Evolutionary conservation across 805 yeast genomes (phyloP).

Genomic region (Wickerhamia fluorescens): DNA sequence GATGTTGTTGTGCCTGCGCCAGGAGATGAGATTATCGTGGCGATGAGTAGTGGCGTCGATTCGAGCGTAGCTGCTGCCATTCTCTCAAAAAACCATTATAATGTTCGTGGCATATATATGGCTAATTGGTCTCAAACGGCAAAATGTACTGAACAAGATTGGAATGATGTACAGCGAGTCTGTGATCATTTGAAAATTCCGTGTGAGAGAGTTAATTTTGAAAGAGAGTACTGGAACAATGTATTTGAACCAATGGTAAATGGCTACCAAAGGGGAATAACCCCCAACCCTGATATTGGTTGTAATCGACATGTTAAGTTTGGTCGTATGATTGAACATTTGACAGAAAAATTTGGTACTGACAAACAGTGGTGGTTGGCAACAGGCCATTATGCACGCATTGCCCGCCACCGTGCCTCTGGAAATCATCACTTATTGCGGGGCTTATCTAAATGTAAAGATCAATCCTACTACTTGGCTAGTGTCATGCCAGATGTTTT

Average conservation of each 20-base stretch:
- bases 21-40: conserved; percentile 64
- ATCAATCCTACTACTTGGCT: conserved; percentile 87
- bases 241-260: conserved; percentile 91
- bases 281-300: conserved; percentile 93
- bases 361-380: conserved; percentile 69
- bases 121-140: conserved; percentile 76
- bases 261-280: conserved; percentile 60
- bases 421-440: conserved; percentile 44
- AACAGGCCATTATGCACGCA: conserved; percentile 75
- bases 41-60: conserved; percentile 97
- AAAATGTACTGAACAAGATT: conserved; percentile 77
- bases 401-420: conserved; percentile 28
- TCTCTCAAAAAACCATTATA: conserved; percentile 44
- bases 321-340: conserved; percentile 61
- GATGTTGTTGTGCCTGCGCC: conserved; percentile 38
- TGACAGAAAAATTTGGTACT: conserved; percentile 25
- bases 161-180: conserved; percentile 74
- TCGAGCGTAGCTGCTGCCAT: conserved; percentile 82
- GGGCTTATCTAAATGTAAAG: conserved; percentile 57
- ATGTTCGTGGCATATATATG: conserved; percentile 85
- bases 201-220: conserved; percentile 74
- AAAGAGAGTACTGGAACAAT: conserved; percentile 84
- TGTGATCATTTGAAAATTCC: conserved; percentile 57
- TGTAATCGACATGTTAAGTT: conserved; percentile 86
- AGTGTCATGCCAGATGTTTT: conserved; percentile 47